phyloP scores from a whole-genome alignment of 305 asterid genomes.

The Solanum hybrid region DNA sequence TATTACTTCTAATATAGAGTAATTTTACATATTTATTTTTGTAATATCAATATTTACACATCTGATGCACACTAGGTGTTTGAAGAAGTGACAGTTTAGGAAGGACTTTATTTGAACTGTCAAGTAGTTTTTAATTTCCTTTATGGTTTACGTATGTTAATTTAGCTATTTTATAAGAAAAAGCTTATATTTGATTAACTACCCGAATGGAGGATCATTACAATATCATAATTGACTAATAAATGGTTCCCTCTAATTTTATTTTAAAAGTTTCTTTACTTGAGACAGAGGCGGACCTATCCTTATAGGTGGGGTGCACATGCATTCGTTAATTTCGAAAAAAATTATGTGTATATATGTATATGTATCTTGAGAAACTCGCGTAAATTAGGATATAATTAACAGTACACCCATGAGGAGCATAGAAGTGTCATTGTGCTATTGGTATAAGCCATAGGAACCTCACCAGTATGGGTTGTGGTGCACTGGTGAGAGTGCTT shows the following conservation, averaged over 20 bases:
- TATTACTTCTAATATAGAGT: background rate
- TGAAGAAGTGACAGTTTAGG: background rate
- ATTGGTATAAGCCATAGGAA: background rate
- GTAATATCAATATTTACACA: background rate
- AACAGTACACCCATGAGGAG: background rate
- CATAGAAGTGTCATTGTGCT: background rate
- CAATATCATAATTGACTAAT: background rate
- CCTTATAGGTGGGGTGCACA: background rate
- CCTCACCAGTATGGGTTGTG: background rate
- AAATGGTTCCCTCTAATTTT: background rate
- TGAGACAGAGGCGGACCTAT: background rate
- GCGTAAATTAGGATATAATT: background rate
- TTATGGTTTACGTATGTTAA: background rate
- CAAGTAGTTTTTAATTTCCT: background rate
- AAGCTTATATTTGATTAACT: no score
- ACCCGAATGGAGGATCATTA: no score
- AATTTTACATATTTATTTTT: background rate
- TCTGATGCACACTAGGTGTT: background rate
- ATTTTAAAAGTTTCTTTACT: background rate
- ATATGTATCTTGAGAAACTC: background rate
- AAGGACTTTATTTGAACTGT: background rate
- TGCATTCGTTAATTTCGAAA: background rate
- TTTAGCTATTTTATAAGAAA: background rate
- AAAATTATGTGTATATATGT: background rate
- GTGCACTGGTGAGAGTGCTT: no score